Evolutionary conservation across 306 rosid species (phyloP), one percentile per base, ranked within the genome.

Genomic region (Luffa aegyptiaca): DNA sequence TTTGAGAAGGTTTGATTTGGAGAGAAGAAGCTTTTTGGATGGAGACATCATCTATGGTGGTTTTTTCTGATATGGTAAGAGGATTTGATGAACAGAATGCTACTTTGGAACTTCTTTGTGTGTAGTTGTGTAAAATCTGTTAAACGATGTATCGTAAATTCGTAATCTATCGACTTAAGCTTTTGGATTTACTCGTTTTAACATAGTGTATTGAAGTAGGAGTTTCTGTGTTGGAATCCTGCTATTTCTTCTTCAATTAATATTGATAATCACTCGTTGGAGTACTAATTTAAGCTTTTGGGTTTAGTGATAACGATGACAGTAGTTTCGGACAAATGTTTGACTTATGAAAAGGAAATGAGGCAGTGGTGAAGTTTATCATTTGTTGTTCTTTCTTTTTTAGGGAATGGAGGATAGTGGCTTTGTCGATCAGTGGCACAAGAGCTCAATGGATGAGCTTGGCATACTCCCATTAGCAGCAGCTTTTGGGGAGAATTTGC

Each of bases 361-460:
- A 10, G 55, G 18, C 55, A 70, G 44, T 70, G 55, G 21, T 41
- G 53, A 44, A 17, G 53, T 5, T 10, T 42, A 9, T 10, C 46
- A 8, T 42, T 68, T 48, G 51, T 31, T 26, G 31, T 6, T 72
- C 0, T 45, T 35, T n/a, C 21, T 42, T 45, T 70, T 84, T 74
- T 85, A 90, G 97, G 93, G 88, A 78, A 83, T 92, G 82, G 94
- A 89, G 80, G 97, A 90, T 81, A 88, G 87, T 64, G 81, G 64
- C 82, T 86, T 86, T 79, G 85, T 83, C 39, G 86, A 87, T 48
- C 93, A 89, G 56, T 90, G 92, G 94, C 89, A 87, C 80, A 81
- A 88, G 83, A 84, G 75, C 88, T 86, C 90, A 58, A 79, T 84
- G 9, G 91, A 90, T 69, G 88, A 88, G 17, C 84, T 83, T 75